Percentiles rank a stretch among this genome's conserved stretches.
phyloP scores from a whole-genome alignment of 2,329 filamentous ascomycete species.

The Diaporthe vaccinii region DNA sequence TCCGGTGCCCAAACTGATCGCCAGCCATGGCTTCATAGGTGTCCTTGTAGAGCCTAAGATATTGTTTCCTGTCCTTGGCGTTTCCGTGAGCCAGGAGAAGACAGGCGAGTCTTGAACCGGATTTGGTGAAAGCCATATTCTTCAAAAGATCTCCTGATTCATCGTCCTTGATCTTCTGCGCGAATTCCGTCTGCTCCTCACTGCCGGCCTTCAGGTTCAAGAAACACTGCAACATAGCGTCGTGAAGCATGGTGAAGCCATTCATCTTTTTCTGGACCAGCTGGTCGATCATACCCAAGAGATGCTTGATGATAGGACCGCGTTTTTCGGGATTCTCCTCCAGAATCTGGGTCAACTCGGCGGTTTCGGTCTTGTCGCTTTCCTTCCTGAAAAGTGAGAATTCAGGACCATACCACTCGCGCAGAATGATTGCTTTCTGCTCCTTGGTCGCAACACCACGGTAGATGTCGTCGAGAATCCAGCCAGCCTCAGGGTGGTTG shows the following conservation, averaged over 20 bases:
- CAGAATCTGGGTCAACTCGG: slow-evolving; percentile 82
- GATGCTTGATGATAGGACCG: slow-evolving; percentile 85
- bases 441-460: slow-evolving; percentile 86
- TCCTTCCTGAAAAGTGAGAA: slow-evolving; percentile 82
- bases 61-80: slow-evolving; percentile 92
- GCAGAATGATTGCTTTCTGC: slow-evolving; percentile 86
- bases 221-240: slow-evolving; percentile 98
- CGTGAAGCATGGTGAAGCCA: slow-evolving; percentile 97
- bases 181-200: slow-evolving; percentile 86
- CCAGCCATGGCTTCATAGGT: slow-evolving; percentile 87
- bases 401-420: slow-evolving; percentile 97
- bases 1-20: slow-evolving; percentile 82
- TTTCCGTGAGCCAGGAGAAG: slow-evolving; percentile 85
- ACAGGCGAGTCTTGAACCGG: slow-evolving; percentile 85
- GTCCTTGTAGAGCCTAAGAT: slow-evolving; percentile 90
- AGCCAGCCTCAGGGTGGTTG: slow-evolving; percentile 95
- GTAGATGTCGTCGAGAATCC: slow-evolving; percentile 98
- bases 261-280: slow-evolving; percentile 97
- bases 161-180: slow-evolving; percentile 92
- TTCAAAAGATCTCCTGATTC: slow-evolving; percentile 91
- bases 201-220: slow-evolving; percentile 81
- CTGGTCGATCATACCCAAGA: slow-evolving; percentile 89
- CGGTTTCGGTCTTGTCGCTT: slow-evolving; percentile 66
- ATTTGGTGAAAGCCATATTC: slow-evolving; percentile 95
- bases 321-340: slow-evolving; percentile 86